These are phyloP conservation scores for Neurospora intermedia DNA, from an alignment of 495 filamentous ascomycete genomes.

Conservation along the genomic window DNA sequence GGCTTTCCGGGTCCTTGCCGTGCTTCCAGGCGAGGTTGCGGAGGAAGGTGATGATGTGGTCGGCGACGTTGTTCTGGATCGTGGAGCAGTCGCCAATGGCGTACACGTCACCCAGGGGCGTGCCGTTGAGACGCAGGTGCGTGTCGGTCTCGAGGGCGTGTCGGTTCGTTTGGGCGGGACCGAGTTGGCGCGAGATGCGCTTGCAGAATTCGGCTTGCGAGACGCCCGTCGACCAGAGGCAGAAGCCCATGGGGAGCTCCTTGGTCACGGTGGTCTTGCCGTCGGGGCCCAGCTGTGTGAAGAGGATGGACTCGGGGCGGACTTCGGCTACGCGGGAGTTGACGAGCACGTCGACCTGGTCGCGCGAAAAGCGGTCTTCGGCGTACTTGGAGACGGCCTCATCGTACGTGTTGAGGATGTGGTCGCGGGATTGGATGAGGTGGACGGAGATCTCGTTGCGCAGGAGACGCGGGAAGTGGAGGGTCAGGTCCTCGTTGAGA, in stretches of 20 bases:
- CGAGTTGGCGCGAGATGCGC: constrained; percentile 59
- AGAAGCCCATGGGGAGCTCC: constrained; percentile 92
- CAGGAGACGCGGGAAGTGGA: constrained; percentile 76
- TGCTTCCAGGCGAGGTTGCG: constrained; percentile 87
- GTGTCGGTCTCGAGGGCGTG: constrained; percentile 94
- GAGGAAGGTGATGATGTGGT: constrained; percentile 78
- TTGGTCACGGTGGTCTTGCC: constrained; percentile 63
- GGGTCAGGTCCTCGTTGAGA: constrained; percentile 84
- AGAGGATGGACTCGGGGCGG: constrained; percentile 68
- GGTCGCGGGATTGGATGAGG: constrained; percentile 82
- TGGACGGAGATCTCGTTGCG: constrained; percentile 97
- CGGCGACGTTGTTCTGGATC: constrained; percentile 89
- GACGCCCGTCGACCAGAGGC: constrained; percentile 96
- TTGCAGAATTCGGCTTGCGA: constrained; percentile 74
- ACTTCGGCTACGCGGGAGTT: constrained; percentile 91
- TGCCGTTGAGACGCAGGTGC: constrained; percentile 82
- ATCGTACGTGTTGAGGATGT: constrained; percentile 98
- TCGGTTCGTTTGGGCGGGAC: constrained; percentile 66
- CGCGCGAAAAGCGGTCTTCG: constrained; percentile 80
- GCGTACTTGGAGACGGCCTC: constrained; percentile 88
- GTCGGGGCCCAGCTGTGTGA: constrained; percentile 65
- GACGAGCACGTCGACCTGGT: constrained; percentile 80
- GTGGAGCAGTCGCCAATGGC: constrained; percentile 95
- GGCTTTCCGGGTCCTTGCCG: constrained; percentile 72
- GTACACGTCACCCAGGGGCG: constrained; percentile 91